phyloP scores from a whole-genome alignment of 495 filamentous ascomycete species.

The Cudoniella acicularis region DNA sequence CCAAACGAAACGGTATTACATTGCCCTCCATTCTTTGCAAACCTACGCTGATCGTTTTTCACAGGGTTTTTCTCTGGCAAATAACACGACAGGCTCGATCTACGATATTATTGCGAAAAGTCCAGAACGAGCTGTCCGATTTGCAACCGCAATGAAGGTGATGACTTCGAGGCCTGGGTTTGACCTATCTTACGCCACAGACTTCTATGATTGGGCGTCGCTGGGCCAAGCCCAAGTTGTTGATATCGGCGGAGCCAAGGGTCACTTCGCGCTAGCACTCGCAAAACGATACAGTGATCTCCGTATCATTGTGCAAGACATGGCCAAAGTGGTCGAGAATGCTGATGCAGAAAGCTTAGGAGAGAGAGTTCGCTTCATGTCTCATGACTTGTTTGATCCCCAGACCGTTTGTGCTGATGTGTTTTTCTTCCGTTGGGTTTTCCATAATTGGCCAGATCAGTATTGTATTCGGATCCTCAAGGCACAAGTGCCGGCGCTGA shows the following conservation, averaged over 20 bases:
- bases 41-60: background rate
- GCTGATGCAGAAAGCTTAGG: slow-evolving; percentile 37
- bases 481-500: slow-evolving; percentile 49
- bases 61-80: slow-evolving; percentile 37
- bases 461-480: slow-evolving; percentile 47
- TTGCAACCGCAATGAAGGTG: slow-evolving; percentile 47
- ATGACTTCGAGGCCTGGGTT: slow-evolving; percentile 44
- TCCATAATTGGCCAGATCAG: slow-evolving; percentile 54
- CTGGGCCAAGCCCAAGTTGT: slow-evolving; percentile 37
- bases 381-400: slow-evolving; percentile 50
- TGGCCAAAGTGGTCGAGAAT: slow-evolving; percentile 37
- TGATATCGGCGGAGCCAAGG: slow-evolving; percentile 50
- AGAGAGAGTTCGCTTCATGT: slow-evolving; percentile 36
- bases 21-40: background rate
- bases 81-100: slow-evolving; percentile 43
- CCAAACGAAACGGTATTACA: slow-evolving; percentile 21
- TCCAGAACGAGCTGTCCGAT: slow-evolving; percentile 38
- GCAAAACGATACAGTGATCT: slow-evolving; percentile 40
- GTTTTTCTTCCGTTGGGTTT: slow-evolving; percentile 51
- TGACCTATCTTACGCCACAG: slow-evolving; percentile 35
- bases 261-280: slow-evolving; percentile 47
- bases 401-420: slow-evolving; percentile 49
- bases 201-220: slow-evolving; percentile 38
- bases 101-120: slow-evolving; percentile 43
- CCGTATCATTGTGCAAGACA: slow-evolving; percentile 52